A percentile compares a stretch with the other conserved stretches of the same genome.
Conservation (phyloP, 2,329 filamentous ascomycete species). For the Cordyceps fumosorosea region DNA sequence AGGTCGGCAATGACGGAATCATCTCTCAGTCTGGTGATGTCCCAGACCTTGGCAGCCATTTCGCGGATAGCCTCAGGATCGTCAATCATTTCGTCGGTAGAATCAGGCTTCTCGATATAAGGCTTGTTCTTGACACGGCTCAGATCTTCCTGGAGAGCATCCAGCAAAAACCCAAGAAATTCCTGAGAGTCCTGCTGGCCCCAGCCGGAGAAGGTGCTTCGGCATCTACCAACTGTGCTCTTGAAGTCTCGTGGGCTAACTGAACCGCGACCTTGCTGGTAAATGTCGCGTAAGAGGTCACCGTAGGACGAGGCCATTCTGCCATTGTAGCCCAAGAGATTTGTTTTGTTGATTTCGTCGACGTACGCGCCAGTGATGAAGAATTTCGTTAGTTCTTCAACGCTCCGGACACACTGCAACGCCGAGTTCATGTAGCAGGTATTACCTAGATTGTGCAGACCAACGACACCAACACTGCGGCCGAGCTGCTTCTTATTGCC, state of each 20-base stretch:
- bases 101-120: conserved; percentile 95
- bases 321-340: conserved; percentile 79
- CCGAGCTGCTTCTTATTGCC: conserved; percentile 65
- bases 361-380: conserved; percentile 72
- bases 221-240: conserved; percentile 69
- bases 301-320: conserved; percentile 82
- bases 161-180: conserved; percentile 88
- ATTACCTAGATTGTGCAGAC: conserved; percentile 86
- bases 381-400: conserved; percentile 89
- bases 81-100: conserved; percentile 89
- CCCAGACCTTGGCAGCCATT: conserved; percentile 84
- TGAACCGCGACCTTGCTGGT: conserved; percentile 61
- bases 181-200: conserved; percentile 97
- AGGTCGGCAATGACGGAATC: conserved; percentile 93
- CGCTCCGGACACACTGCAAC: conserved; percentile 86
- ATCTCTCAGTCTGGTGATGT: conserved; percentile 85
- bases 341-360: conserved; percentile 75
- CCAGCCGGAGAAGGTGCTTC: conserved; percentile 84
- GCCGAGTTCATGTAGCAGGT: conserved; percentile 99
- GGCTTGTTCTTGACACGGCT: conserved; percentile 94
- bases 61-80: conserved; percentile 72
- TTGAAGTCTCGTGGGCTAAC: conserved; percentile 80
- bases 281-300: conserved; percentile 69
- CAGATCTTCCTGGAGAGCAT: conserved; percentile 90
- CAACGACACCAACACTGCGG: conserved; percentile 68